phyloP scores from a whole-genome alignment of 2,329 filamentous ascomycete species.

The Sporothrix schenckii region DNA sequence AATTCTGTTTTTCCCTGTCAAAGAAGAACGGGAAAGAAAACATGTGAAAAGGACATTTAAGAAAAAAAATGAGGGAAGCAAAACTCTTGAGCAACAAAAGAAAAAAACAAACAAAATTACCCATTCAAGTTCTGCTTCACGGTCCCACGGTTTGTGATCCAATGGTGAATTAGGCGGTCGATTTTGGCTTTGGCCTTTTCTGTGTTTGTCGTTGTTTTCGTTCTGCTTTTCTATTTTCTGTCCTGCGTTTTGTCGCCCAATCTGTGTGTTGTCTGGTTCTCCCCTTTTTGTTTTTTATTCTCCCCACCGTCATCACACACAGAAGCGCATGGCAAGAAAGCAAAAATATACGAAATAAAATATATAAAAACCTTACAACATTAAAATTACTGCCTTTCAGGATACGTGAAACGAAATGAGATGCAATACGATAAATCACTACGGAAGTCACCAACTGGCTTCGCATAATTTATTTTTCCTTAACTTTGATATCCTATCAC shows the following conservation, averaged over 20 bases:
- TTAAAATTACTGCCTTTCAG: neutral
- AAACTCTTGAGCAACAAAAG: constrained; percentile 18
- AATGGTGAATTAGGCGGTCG: neutral
- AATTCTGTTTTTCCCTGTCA: neutral
- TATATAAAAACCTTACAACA: neutral
- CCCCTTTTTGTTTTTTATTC: neutral
- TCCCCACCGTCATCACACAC: neutral
- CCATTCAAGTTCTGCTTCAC: neutral
- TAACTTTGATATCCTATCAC: neutral
- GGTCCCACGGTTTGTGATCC: neutral
- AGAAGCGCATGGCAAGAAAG: neutral
- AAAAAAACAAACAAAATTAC: constrained; percentile 27
- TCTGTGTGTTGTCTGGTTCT: neutral
- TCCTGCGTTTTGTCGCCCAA: neutral
- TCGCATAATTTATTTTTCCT: neutral
- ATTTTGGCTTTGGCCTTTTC: neutral
- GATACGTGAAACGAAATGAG: neutral
- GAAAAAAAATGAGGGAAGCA: constrained; percentile 8
- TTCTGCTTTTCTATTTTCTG: neutral
- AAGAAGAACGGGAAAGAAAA: constrained; percentile 12
- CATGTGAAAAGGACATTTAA: constrained; percentile 1
- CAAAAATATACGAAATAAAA: neutral
- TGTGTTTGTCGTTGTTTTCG: neutral
- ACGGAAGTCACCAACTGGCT: neutral
- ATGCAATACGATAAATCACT: neutral